Percentiles rank a stretch among this genome's conserved stretches.
Conservation (phyloP, 345 rosid species). For the Hibiscus trionum region DNA sequence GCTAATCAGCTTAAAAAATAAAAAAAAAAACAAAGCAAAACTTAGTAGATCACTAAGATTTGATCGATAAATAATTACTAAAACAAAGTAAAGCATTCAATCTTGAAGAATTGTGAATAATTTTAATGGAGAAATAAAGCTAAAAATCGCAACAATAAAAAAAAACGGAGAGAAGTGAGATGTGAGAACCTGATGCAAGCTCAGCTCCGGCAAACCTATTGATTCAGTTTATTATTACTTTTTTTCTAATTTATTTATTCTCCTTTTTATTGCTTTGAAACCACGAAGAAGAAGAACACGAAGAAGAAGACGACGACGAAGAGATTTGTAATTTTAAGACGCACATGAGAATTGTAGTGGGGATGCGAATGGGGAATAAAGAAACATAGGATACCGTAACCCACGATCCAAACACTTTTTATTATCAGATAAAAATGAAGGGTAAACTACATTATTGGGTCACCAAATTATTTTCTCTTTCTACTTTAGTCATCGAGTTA, state of each 20-base stretch:
- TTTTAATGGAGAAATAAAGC: not conserved
- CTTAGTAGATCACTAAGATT: too few species aligned
- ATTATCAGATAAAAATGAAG: not conserved
- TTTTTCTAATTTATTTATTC: not conserved
- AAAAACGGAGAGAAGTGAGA: not conserved
- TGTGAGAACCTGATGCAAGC: not conserved
- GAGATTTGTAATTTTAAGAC: not conserved
- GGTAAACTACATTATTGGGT: not conserved
- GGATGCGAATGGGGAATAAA: not conserved
- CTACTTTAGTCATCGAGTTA: too few species aligned
- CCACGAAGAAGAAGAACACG: not conserved
- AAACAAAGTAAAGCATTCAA: too few species aligned
- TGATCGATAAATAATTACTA: too few species aligned
- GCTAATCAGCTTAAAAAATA: too few species aligned
- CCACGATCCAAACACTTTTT: not conserved
- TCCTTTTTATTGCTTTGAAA: not conserved
- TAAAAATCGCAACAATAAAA: conserved; percentile 9
- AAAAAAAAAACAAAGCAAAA: too few species aligned
- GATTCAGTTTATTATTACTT: not conserved
- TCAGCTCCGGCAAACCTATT: not conserved
- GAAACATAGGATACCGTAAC: not conserved
- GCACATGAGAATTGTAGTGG: not conserved
- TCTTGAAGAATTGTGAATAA: too few species aligned
- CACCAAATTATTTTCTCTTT: too few species aligned
- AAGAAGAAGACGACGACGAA: not conserved